phyloP scores from a whole-genome alignment of 73 alveolate genomes.

The Paraurostyla sp. region DNA sequence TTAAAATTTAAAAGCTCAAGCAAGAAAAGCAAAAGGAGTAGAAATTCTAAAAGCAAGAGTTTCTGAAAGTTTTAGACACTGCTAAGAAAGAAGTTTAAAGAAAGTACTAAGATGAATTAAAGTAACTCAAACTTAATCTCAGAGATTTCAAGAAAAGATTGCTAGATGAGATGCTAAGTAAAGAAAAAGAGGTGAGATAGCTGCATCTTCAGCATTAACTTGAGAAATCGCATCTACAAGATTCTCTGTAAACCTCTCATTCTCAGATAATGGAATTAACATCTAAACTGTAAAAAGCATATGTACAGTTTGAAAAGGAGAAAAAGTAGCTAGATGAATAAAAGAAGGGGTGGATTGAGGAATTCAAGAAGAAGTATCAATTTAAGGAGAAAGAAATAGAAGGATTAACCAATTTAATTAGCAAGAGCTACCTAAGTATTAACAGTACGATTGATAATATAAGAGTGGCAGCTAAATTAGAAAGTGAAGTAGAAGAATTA shows the following conservation, averaged over 20 bases:
- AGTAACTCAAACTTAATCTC: not conserved
- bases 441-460: constrained; percentile 36
- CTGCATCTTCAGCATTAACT: constrained; percentile 26
- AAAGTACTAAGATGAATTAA: constrained; percentile 39
- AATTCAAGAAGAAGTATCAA: constrained; percentile 34
- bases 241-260: not conserved
- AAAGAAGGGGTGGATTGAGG: constrained; percentile 33
- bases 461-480: constrained; percentile 30
- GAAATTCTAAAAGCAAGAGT: not conserved
- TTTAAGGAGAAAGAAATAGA: constrained; percentile 52
- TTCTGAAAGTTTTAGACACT: not conserved
- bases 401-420: constrained; percentile 5
- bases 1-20: not conserved
- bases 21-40: not conserved
- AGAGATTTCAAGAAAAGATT: constrained; percentile 37
- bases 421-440: constrained; percentile 3
- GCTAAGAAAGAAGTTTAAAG: constrained; percentile 44
- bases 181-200: constrained; percentile 33
- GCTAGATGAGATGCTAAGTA: not conserved
- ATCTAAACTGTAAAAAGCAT: not conserved
- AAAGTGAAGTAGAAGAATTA: constrained; percentile 39
- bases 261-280: not conserved
- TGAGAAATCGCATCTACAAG: constrained; percentile 16
- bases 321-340: not conserved
- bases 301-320: not conserved